Evolutionary conservation across 148 eudicot species (phyloP).

Genomic region (Pharnaceum exiguum): DNA sequence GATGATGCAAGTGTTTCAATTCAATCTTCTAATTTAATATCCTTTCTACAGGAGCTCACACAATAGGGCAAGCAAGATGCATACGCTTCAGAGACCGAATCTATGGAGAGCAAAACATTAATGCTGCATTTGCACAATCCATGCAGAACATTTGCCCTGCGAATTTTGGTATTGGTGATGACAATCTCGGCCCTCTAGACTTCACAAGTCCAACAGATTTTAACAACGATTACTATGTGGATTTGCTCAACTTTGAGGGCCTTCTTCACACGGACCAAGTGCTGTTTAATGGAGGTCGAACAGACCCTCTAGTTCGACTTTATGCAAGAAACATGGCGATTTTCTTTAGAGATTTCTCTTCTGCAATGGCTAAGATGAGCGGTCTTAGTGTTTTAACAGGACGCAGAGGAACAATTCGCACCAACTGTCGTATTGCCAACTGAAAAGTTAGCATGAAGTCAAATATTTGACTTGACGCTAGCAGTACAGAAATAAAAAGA

Average conservation of each 20-base stretch:
- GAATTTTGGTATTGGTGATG: not conserved
- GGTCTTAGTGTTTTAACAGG: slow-evolving; percentile 1
- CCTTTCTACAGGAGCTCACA: slow-evolving; percentile 11
- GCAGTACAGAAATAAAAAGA: no score
- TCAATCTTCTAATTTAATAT: no score
- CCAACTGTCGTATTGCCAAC: not conserved
- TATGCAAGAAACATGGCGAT: not conserved
- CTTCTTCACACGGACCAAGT: slow-evolving; percentile 17
- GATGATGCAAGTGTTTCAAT: no score
- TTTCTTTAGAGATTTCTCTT: slow-evolving; percentile 8
- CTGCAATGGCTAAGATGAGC: slow-evolving; percentile 16
- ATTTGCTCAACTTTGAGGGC: not conserved
- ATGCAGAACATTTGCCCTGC: slow-evolving; percentile 12
- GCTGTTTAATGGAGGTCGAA: slow-evolving; percentile 7
- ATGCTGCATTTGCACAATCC: slow-evolving; percentile 4
- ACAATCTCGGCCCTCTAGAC: slow-evolving; percentile 16
- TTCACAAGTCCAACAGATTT: not conserved
- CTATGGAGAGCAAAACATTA: slow-evolving; percentile 13
- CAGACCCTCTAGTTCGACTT: not conserved
- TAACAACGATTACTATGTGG: slow-evolving; percentile 13
- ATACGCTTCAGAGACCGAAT: slow-evolving; percentile 9
- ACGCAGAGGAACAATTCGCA: not conserved
- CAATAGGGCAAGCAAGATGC: slow-evolving; percentile 19
- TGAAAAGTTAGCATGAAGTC: no score
- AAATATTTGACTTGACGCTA: no score